phyloP scores from a whole-genome alignment of 352 stramenopile genomes.

The Halophytophthora batemanensis region DNA sequence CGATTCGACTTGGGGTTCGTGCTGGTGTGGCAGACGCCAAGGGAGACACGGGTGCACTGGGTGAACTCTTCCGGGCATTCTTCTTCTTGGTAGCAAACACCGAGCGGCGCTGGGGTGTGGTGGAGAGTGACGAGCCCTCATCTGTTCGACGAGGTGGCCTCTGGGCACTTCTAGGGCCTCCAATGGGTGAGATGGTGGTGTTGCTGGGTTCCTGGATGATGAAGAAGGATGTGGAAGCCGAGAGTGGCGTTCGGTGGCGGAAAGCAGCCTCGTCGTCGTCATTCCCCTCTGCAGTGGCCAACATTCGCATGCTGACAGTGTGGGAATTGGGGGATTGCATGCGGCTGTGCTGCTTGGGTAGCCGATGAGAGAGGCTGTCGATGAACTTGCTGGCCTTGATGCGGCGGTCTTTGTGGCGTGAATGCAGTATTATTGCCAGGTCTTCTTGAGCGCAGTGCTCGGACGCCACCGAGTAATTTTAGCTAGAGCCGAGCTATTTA shows the following conservation, averaged over 20 bases:
- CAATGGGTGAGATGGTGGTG: constrained; percentile 24
- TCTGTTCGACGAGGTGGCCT: constrained; percentile 9
- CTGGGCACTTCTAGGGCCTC: constrained; percentile 6
- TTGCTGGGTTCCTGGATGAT: constrained; percentile 55
- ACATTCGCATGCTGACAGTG: no score
- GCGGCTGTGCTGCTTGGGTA: no score
- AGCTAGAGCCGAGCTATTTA: no score
- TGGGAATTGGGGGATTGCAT: no score
- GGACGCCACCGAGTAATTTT: no score
- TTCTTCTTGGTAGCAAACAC: constrained; percentile 10
- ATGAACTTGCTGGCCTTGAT: no score
- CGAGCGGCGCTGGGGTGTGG: constrained; percentile 1
- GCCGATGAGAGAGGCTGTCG: no score
- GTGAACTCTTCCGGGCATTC: constrained; percentile 12
- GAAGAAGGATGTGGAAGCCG: constrained; percentile 47
- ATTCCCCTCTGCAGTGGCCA: not conserved
- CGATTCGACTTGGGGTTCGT: not conserved
- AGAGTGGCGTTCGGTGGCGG: constrained; percentile 6
- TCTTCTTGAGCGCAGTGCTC: no score
- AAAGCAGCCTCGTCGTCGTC: not conserved
- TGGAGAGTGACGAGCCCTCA: not conserved
- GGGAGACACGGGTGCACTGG: constrained; percentile 5
- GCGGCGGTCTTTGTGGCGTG: no score
- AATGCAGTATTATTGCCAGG: no score
- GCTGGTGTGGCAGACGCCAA: not conserved